Evolutionary conservation across 495 filamentous ascomycete species (phyloP), one percentile per base, ranked within the genome.

Genomic region (Lichenothelia convexa): DNA sequence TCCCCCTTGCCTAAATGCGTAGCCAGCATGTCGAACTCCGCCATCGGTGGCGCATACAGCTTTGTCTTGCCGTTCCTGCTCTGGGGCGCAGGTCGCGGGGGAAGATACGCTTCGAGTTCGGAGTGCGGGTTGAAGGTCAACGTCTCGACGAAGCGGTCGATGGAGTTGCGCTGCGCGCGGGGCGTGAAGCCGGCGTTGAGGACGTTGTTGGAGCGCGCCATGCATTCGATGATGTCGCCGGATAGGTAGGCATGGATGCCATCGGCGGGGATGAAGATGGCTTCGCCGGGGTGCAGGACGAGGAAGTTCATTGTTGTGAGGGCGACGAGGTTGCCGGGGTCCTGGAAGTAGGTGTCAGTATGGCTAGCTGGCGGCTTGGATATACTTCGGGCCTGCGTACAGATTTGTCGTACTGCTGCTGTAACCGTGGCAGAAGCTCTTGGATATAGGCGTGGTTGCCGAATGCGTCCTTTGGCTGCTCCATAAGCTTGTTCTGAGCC

Each of bases 211-310:
- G 68, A 76, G 16, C 80, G 71, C 2, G 79, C 80, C 80, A 89
- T 86, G 58, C 80, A 84, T 51, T 86, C 79, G 38, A 89, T 70
- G 32, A 86, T 81, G 52, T 84, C 75, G 0, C 82, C 82, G 30
- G 67, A 66, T 2, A 86, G 53, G 49, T 84, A 85, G 1, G 79
- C 79, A 45, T 86, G 78, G 36, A 84, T 79, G 13, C 75, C 78
- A 43, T 86, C 77, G 11, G 75, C 76, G 1, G 80, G 80, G 18
- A 87, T 75, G 48, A 67, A 80, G 30, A 87, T 64, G 2, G 73
- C 65, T 27, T 84, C 70, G 11, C 78, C 77, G 2, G 72, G 61
- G 3, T 63, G 45, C 8, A 85, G 63, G 4, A 64, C 62, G 22
- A 89, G 49, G 42, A 70, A 86, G 53, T 87, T 89, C 75, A 80